Conservation (phyloP, 352 stramenopile species). For the Saprolegnia parasitica region DNA sequence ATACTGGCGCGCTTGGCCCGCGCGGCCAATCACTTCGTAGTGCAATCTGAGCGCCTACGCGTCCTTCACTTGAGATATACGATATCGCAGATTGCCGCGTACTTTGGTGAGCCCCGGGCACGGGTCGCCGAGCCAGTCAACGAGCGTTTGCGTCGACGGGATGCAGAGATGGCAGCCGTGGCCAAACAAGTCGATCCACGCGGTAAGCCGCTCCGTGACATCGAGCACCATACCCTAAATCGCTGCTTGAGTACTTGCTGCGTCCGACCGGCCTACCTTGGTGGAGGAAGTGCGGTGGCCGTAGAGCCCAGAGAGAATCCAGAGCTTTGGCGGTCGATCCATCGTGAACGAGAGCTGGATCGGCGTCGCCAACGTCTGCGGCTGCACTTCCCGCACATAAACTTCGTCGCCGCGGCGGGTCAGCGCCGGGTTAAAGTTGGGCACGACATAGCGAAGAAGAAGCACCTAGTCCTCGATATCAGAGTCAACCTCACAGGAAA, state of each 20-base stretch:
- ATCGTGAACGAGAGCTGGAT: conserved; percentile 1
- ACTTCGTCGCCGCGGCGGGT: conserved; percentile 26
- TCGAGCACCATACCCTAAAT: conserved; percentile 19
- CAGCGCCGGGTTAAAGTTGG: conserved; percentile 26
- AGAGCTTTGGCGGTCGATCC: conserved; percentile 21
- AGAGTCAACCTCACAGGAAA: neutral
- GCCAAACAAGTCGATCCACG: conserved; percentile 6
- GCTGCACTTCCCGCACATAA: neutral
- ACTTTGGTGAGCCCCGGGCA: conserved; percentile 14
- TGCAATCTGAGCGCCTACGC: conserved; percentile 15
- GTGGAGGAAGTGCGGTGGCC: conserved; percentile 18
- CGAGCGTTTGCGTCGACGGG: neutral
- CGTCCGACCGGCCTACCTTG: neutral
- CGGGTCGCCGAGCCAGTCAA: conserved; percentile 14
- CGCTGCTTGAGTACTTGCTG: neutral
- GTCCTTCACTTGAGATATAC: neutral
- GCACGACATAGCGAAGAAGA: conserved; percentile 21
- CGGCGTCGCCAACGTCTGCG: neutral
- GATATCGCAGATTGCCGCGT: neutral
- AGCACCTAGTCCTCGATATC: conserved; percentile 11
- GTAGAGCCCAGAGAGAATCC: conserved; percentile 13
- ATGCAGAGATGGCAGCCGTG: conserved; percentile 4
- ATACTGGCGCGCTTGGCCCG: conserved; percentile 28
- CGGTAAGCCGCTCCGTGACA: conserved; percentile 27
- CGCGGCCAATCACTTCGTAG: conserved; percentile 24